Percentiles rank a stretch among this genome's conserved stretches.
phyloP scores from a whole-genome alignment of 345 rosid genomes.

The Stellera chamaejasme region DNA sequence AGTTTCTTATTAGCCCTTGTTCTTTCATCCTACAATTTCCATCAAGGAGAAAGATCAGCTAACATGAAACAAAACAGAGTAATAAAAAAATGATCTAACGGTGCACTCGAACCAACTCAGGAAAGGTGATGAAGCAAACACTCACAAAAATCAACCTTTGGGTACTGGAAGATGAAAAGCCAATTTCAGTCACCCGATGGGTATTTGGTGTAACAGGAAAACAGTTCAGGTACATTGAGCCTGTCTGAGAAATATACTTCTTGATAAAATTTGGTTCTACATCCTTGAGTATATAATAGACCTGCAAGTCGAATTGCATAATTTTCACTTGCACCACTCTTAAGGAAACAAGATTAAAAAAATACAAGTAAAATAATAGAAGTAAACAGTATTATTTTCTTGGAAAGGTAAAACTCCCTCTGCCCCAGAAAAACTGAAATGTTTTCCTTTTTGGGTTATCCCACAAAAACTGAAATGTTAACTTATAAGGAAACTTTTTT shows the following conservation, averaged over 20 bases:
- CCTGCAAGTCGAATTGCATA: conserved; percentile 32
- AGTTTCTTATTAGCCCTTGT: conserved; percentile 68
- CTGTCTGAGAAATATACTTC: conserved; percentile 29
- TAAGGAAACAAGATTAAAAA: too few species aligned
- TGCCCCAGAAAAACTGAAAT: too few species aligned
- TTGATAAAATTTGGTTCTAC: conserved; percentile 51
- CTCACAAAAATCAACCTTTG: conserved; percentile 63
- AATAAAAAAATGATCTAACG: conserved; percentile 1
- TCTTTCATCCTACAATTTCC: conserved; percentile 55
- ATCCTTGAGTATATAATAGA: conserved; percentile 37
- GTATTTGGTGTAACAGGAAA: conserved; percentile 83
- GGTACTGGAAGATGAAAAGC: conserved; percentile 43
- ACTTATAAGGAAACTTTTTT: too few species aligned
- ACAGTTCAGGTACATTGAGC: conserved; percentile 36
- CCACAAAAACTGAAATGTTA: too few species aligned
- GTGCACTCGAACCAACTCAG: conserved; percentile 5
- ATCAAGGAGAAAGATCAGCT: conserved; percentile 6
- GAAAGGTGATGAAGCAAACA: not conserved
- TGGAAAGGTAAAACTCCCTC: not conserved
- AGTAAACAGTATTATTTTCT: not conserved
- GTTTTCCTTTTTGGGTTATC: too few species aligned
- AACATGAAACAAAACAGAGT: conserved; percentile 5
- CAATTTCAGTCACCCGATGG: conserved; percentile 78
- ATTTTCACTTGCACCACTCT: not conserved
- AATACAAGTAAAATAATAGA: not conserved